phyloP scores from a whole-genome alignment of 1,284 basidiomycete genomes.

The Rhodotorula sp. region DNA sequence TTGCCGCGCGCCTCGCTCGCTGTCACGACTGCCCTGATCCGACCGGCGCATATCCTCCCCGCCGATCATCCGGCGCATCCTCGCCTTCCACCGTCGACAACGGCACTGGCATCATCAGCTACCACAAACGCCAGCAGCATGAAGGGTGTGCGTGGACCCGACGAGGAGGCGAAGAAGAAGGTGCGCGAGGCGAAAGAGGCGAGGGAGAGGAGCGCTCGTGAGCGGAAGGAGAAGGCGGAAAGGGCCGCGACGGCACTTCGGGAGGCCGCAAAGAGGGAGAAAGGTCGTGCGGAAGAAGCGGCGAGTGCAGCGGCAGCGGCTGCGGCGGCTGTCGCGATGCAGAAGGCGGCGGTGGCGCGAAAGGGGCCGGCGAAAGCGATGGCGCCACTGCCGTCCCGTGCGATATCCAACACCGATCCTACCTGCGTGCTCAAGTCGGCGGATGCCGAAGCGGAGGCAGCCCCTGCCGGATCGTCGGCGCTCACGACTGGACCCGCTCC shows the following conservation, averaged over 20 bases:
- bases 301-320: neutral
- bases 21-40: too few relatives aligned
- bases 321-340: neutral
- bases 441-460: too few relatives aligned
- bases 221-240: neutral
- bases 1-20: neutral
- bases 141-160: neutral
- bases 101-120: neutral
- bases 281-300: neutral
- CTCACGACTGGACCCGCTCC: neutral
- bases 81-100: neutral
- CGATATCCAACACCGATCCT: too few relatives aligned
- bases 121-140: neutral
- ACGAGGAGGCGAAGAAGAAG: neutral
- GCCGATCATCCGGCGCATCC: conserved; percentile 4
- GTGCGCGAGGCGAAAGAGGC: conserved; percentile 8
- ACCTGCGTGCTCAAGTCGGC: too few relatives aligned
- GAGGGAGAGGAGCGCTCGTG: neutral
- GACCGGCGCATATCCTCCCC: conserved; percentile 2
- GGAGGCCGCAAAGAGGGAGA: neutral
- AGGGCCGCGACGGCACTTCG: neutral
- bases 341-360: neutral
- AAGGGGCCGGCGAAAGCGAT: neutral
- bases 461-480: too few relatives aligned
- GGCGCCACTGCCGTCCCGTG: neutral